Percentiles rank a stretch among this genome's conserved stretches.
Conservation (phyloP, 495 filamentous ascomycete species). For the Penicillium canescens region DNA sequence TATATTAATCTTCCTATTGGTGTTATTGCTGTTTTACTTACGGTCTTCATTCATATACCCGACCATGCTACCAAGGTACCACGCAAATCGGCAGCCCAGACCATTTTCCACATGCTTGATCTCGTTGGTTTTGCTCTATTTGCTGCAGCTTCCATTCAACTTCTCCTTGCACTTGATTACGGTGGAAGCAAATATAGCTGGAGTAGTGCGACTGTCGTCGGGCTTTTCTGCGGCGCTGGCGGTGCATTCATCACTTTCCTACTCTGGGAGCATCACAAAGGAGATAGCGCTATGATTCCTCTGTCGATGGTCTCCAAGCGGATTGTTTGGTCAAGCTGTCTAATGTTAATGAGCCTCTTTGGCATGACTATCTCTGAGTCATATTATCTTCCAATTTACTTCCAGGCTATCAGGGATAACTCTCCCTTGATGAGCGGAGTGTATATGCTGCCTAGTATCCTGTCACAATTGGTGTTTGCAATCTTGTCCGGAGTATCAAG, state of each 20-base stretch:
- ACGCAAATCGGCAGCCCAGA: conserved; percentile 28
- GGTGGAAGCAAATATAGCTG: conserved; percentile 43
- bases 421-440: conserved; percentile 38
- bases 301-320: conserved; percentile 29
- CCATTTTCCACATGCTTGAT: conserved; percentile 37
- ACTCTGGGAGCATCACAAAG: conserved; percentile 46
- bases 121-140: conserved; percentile 47
- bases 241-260: conserved; percentile 43
- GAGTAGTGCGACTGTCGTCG: conserved; percentile 47
- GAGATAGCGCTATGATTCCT: conserved; percentile 55
- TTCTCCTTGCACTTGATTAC: conserved; percentile 53
- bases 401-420: conserved; percentile 33
- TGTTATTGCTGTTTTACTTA: conserved; percentile 43
- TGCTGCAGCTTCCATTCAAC: conserved; percentile 42
- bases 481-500: conserved; percentile 44
- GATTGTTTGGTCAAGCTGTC: conserved; percentile 33
- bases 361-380: conserved; percentile 22
- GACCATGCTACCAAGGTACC: conserved; percentile 40
- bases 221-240: conserved; percentile 51
- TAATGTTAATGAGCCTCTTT: conserved; percentile 21
- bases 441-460: conserved; percentile 42
- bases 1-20: conserved; percentile 67
- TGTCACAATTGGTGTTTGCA: conserved; percentile 49
- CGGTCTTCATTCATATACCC: conserved; percentile 52
- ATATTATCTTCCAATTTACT: conserved; percentile 44